phyloP scores from a whole-genome alignment of 1,139 yeast species.

The Suhomyces bribrorum region DNA sequence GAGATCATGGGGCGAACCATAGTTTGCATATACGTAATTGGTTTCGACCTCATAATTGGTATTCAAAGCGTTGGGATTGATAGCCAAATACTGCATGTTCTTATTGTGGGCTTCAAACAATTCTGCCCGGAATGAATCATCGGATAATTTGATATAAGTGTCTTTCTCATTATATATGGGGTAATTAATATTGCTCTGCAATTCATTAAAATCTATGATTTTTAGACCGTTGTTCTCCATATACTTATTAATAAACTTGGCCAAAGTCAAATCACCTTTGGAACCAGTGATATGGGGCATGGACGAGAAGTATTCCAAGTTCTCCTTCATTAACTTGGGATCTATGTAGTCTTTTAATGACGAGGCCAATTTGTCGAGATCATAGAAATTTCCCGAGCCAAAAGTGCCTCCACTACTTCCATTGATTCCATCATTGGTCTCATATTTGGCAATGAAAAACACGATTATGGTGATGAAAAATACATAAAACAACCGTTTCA shows the following conservation, averaged over 20 bases:
- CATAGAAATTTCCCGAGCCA: conserved; percentile 63
- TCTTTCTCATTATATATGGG: conserved; percentile 27
- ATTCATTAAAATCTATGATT: conserved; percentile 50
- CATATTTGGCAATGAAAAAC: conserved; percentile 58
- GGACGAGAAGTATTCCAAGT: conserved; percentile 73
- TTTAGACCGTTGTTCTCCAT: conserved; percentile 59
- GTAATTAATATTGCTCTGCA: conserved; percentile 62
- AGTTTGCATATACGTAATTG: conserved; percentile 55
- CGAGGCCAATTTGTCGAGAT: conserved; percentile 50
- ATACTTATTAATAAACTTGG: conserved; percentile 60
- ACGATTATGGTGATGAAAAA: conserved; percentile 58
- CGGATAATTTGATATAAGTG: conserved; percentile 36
- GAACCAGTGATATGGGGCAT: conserved; percentile 91
- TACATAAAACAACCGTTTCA: conserved; percentile 74
- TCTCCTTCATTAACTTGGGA: conserved; percentile 60
- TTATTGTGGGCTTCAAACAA: conserved; percentile 37
- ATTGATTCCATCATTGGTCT: conserved; percentile 48
- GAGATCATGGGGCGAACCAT: conserved; percentile 64
- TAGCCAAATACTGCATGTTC: conserved; percentile 49
- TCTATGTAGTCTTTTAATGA: conserved; percentile 56
- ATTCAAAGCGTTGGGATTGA: conserved; percentile 64
- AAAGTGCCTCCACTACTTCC: conserved; percentile 46
- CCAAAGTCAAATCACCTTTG: conserved; percentile 73
- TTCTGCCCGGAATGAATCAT: conserved; percentile 40
- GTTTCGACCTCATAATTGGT: conserved; percentile 54